A percentile compares a stretch with the other conserved stretches of the same genome.
Conservation (phyloP, 768 basidiomycete genomes). For the Tulasnella sp. region DNA sequence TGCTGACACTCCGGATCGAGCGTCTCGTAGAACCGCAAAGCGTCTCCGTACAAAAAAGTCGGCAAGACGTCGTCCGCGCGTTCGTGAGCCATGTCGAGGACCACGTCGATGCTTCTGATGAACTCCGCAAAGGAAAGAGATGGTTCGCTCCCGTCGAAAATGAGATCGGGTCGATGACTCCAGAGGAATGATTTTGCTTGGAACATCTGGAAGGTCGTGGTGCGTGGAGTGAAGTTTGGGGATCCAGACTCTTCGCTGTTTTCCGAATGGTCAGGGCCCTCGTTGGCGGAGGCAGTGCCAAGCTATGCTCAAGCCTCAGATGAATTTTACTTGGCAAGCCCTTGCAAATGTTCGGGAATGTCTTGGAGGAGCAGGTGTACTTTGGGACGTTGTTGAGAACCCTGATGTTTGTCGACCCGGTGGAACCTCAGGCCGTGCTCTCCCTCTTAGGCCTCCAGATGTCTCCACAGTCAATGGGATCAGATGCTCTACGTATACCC, state of each 20-base stretch:
- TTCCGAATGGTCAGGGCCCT: neutral
- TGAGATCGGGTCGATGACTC: too few relatives aligned
- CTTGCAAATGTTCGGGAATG: too few relatives aligned
- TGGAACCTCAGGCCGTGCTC: too few relatives aligned
- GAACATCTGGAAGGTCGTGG: neutral
- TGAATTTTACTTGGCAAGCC: too few relatives aligned
- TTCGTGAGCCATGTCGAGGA: neutral
- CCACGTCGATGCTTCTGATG: neutral
- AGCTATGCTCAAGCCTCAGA: neutral
- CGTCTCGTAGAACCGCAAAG: neutral
- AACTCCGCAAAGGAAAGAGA: neutral
- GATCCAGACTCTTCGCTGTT: too few relatives aligned
- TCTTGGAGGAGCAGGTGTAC: neutral
- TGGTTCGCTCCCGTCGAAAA: neutral
- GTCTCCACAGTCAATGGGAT: too few relatives aligned
- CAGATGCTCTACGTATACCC: too few relatives aligned
- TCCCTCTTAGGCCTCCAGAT: too few relatives aligned
- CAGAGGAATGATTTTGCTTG: neutral
- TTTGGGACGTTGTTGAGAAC: too few relatives aligned
- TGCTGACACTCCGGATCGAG: neutral
- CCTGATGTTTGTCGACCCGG: too few relatives aligned
- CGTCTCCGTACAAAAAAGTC: neutral
- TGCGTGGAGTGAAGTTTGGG: neutral
- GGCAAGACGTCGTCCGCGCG: neutral
- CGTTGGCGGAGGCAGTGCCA: neutral